Base-by-base conservation (phyloP, 2,329 filamentous ascomycete genomes). In the Ceratocystis smalleyi region DNA sequence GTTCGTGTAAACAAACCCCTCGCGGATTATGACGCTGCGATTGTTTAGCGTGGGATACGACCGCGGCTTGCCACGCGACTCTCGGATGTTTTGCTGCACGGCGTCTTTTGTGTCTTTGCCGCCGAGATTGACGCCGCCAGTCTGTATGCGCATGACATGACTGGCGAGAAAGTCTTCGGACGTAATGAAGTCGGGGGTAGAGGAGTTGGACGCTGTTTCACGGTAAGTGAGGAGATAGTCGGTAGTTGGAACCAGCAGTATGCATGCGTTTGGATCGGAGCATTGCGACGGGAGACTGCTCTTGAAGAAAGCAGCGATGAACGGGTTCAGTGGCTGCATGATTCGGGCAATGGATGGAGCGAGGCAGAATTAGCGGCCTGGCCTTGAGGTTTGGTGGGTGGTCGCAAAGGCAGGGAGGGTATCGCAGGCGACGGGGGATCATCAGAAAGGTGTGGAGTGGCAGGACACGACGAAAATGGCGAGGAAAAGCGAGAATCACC, bases 271-370 rank as follows among this genome's bases (percentile, higher is more conserved):
- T 69, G 91, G 83, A 64, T 94, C 91, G 68, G 86, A 84, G 80
- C 94, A 97, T 85, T 97, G 92, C 71, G 87, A 80, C 70, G 88
- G 87, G 73, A 96, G 83, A 75, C 89, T 85, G 83, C 91, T 97
- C 80, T 90, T 91, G 83, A 96, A 96, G 85, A 99, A 97, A 81
- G 92, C 91, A 81, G 89, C 87, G 76, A 99, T 83, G 78, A 96
- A 97, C 75, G 94, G 94, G 78, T 99, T 99, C 85, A 97, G 83
- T 79, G 94, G 90, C 86, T 91, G 91, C 91, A 96, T 96, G 51
- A 43, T 63, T 30, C 5, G 5, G 24, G 19, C 32, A 49, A n/a
- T 54, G 8, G 19, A 45, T 55, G 24, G 19, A 10, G 35, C 24
- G 59, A 45, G 17, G 19, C 10, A 40, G 19, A 17, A 61, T 24